Evolutionary conservation across 257 asterid genomes (phyloP).

Genomic region (Solanum peruvianum): DNA sequence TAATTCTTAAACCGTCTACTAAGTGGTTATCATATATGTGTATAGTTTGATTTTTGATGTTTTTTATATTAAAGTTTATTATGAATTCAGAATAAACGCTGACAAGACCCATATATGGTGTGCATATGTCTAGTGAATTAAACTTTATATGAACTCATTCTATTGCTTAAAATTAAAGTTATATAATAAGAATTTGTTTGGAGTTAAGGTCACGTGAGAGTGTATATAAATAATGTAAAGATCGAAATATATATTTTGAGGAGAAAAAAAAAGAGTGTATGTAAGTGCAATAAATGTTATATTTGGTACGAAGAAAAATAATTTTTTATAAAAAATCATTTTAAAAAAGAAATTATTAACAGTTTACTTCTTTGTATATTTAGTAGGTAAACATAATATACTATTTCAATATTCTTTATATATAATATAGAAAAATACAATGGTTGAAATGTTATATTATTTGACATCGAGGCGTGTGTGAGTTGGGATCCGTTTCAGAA

Average conservation of each 20-base stretch:
- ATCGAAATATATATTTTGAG: background rate
- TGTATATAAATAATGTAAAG: background rate
- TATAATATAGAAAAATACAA: background rate
- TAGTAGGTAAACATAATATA: background rate
- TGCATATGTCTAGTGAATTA: background rate
- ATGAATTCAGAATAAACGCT: background rate
- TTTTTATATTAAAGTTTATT: background rate
- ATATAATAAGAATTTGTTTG: background rate
- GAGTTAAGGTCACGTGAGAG: background rate
- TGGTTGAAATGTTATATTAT: too few species aligned
- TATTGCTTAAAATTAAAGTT: background rate
- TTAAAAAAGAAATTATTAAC: background rate
- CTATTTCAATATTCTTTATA: background rate
- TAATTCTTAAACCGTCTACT: background rate
- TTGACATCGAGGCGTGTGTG: too few species aligned
- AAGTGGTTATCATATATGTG: background rate
- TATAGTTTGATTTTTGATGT: background rate
- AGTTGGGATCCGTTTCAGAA: background rate
- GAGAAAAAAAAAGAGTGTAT: background rate
- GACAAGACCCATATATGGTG: background rate
- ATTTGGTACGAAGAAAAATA: background rate
- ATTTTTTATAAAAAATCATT: too few species aligned
- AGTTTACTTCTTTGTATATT: background rate
- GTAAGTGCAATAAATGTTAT: background rate
- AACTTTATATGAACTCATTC: background rate